phyloP scores from a whole-genome alignment of 2,329 filamentous ascomycete genomes.

The Zasmidium cellare region DNA sequence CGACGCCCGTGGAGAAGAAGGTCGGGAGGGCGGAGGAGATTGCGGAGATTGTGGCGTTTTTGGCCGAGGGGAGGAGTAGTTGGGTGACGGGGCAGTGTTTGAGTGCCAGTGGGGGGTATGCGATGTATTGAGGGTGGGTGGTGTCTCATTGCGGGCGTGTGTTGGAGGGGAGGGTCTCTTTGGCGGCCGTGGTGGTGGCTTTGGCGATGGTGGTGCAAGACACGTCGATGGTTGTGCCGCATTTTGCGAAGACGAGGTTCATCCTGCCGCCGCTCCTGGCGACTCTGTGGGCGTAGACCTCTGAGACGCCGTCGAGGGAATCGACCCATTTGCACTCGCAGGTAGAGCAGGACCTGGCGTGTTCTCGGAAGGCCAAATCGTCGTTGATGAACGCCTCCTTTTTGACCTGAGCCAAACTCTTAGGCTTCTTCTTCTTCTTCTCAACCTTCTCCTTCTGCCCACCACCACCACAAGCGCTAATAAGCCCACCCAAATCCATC shows the following conservation, averaged over 20 bases:
- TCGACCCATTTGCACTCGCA: background rate
- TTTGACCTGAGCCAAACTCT: background rate
- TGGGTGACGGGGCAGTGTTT: slow-evolving; percentile 54
- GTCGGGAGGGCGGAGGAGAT: slow-evolving; percentile 57
- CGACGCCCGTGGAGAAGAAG: slow-evolving; percentile 54
- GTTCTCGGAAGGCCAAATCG: background rate
- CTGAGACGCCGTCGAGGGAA: background rate
- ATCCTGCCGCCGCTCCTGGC: background rate
- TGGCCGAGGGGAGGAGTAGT: slow-evolving; percentile 44
- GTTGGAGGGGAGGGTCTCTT: too few relatives aligned
- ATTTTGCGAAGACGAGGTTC: background rate
- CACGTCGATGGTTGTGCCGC: background rate
- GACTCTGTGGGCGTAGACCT: background rate
- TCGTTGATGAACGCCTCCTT: background rate
- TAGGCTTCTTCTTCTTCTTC: background rate
- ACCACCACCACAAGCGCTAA: background rate
- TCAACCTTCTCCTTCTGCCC: background rate
- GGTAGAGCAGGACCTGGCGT: background rate
- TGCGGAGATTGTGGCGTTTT: slow-evolving; percentile 56
- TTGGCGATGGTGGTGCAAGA: background rate
- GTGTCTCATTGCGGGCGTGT: background rate
- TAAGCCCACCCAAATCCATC: background rate
- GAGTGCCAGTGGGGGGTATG: slow-evolving; percentile 53
- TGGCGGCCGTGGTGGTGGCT: too few relatives aligned
- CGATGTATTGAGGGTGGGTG: background rate